phyloP scores from a whole-genome alignment of 2,329 filamentous ascomycete species.

The Orbilia quercus region DNA sequence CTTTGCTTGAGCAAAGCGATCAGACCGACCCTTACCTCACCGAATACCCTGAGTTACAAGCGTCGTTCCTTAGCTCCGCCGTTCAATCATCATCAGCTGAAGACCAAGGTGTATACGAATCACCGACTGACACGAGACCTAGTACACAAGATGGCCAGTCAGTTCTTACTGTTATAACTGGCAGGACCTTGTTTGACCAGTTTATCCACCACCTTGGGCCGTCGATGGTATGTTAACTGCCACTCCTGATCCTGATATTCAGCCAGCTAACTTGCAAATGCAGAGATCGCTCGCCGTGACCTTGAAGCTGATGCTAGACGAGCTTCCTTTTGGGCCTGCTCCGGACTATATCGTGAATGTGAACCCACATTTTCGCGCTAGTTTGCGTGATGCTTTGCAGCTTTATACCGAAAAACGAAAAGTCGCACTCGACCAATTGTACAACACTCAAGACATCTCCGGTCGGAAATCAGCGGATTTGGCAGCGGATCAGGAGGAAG shows the following conservation, averaged over 20 bases:
- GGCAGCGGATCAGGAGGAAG: conserved; percentile 94
- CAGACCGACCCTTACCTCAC: conserved; percentile 45
- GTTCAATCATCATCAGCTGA: conserved; percentile 14
- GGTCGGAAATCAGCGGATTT: conserved; percentile 76
- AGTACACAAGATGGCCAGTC: conserved; percentile 10
- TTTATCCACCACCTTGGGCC: conserved; percentile 91
- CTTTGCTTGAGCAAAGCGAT: conserved; percentile 74
- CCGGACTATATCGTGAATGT: conserved; percentile 76
- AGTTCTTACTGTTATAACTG: conserved; percentile 62
- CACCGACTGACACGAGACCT: conserved; percentile 16
- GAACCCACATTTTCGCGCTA: conserved; percentile 82
- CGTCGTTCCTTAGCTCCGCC: conserved; percentile 53
- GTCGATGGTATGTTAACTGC: conserved; percentile 74
- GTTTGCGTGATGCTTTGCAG: conserved; percentile 80
- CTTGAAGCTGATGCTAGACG: conserved; percentile 85
- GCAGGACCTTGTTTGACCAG: conserved; percentile 87
- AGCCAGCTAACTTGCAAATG: conserved; percentile 47
- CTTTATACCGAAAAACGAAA: conserved; percentile 81
- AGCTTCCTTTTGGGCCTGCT: conserved; percentile 80
- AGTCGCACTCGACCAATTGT: conserved; percentile 80
- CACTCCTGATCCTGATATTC: background rate
- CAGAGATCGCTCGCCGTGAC: conserved; percentile 91
- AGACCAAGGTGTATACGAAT: conserved; percentile 9
- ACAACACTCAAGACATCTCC: conserved; percentile 77
- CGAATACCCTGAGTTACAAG: conserved; percentile 61